Base-by-base conservation (phyloP, 768 basidiomycete species). In the Psilocybe azurescens region DNA sequence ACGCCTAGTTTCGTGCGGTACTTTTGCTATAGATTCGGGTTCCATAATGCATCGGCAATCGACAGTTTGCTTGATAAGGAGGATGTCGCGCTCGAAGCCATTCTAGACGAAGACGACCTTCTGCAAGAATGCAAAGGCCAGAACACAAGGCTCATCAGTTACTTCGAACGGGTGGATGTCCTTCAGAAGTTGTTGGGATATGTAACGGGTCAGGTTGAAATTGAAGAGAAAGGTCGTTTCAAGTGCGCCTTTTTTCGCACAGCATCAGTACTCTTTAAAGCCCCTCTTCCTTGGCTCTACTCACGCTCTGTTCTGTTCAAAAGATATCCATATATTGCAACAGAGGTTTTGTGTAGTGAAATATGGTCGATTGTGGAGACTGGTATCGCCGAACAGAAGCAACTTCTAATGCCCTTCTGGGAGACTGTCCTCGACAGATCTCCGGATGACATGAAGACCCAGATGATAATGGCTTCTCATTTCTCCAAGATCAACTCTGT, bases 331-430 rank as follows among this genome's bases (percentile, higher is more conserved):
- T 91, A 93, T 70, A 87, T 95, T 20, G 91, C 94, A 14, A 95
- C 96, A 29, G 97, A 99, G 74, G 94, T 98, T 24, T 85, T 99
- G 36, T 96, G 95, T 77, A 92, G 93, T 75, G 95, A 97, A 69
- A 90, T 97, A 76, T 97, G 95, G 90, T 92, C 91, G 20, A 93
- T 98, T 70, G 89, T 95, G 52, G 94, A 95, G 75, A 94, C 93
- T 1, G 93, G 94, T 68, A 80, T 97, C 69, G 83, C 82, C 68
- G 81, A 90, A 68, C 81, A 85, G 55, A 81, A 87, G 9, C 86
- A 90, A 60, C 81, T 97, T 56, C 82, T 98, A 56, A 79, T 82
- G 41, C 91, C 94, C 10, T 97, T 97, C 80, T 97, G 95, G 95
- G 94, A 97, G 75, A 88, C 86, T 16, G 89, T 94, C 16, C 79